A percentile compares a stretch with the other conserved stretches of the same genome.
These are phyloP conservation scores for Claviceps paspali DNA, from an alignment of 2,329 filamentous ascomycete genomes.

Conservation along the genomic window DNA sequence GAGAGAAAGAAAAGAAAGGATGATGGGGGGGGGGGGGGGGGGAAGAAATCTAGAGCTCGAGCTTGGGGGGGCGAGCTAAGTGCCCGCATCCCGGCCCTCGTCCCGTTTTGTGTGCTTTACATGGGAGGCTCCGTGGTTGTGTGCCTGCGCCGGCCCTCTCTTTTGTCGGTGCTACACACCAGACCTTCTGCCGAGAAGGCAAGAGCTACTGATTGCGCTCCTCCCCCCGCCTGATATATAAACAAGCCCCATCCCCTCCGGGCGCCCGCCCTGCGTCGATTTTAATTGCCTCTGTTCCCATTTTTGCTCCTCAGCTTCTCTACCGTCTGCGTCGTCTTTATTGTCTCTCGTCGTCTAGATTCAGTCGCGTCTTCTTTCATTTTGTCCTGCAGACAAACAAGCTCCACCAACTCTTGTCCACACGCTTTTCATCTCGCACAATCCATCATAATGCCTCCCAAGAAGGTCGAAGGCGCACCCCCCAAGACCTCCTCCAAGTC, in stretches of 20 bases:
- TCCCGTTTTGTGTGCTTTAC: neutral
- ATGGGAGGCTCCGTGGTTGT: too few species aligned
- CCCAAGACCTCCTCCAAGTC: slow-evolving; percentile 38
- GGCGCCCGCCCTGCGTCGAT: slow-evolving; percentile 34
- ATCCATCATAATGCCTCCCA: slow-evolving; percentile 39
- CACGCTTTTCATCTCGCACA: slow-evolving; percentile 9
- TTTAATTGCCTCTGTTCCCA: slow-evolving; percentile 17
- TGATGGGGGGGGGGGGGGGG: too few species aligned
- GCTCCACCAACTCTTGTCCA: slow-evolving; percentile 1
- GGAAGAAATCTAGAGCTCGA: too few species aligned
- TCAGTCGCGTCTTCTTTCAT: slow-evolving; percentile 11
- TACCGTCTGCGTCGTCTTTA: slow-evolving; percentile 10
- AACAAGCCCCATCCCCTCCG: slow-evolving; percentile 37
- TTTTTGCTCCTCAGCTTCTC: slow-evolving; percentile 9
- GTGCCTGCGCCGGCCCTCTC: neutral
- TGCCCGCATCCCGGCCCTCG: neutral
- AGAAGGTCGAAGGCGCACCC: slow-evolving; percentile 32
- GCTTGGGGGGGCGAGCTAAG: too few species aligned
- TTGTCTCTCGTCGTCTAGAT: slow-evolving; percentile 11
- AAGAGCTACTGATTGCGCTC: slow-evolving; percentile 37
- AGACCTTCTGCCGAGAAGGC: slow-evolving; percentile 3
- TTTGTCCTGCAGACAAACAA: neutral
- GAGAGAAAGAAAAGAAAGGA: too few species aligned
- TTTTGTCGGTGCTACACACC: slow-evolving; percentile 2
- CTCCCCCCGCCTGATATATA: slow-evolving; percentile 45